Conservation (phyloP, 169 alveolate species). For the Besnoitia besnoiti region DNA sequence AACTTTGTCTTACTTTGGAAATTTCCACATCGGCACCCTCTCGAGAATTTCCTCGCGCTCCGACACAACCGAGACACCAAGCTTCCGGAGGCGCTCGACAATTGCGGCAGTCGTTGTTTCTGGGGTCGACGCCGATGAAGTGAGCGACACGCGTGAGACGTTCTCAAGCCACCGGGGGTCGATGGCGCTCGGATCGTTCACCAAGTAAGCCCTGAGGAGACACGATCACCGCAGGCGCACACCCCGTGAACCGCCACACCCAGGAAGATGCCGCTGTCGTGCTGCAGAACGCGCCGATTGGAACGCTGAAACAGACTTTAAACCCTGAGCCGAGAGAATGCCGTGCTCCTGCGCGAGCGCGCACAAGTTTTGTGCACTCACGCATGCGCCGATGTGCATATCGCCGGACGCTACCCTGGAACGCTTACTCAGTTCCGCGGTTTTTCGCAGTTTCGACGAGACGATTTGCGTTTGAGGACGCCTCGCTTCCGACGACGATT, state of each 20-base stretch:
- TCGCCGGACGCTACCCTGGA: too few species aligned
- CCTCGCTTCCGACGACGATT: slow-evolving; percentile 80
- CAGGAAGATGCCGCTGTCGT: too few species aligned
- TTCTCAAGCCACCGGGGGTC: slow-evolving; percentile 74
- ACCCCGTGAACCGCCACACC: not conserved
- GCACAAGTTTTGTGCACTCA: too few species aligned
- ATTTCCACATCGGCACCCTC: slow-evolving; percentile 82
- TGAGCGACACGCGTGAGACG: slow-evolving; percentile 75
- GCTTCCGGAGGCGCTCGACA: slow-evolving; percentile 8
- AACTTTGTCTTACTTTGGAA: slow-evolving; percentile 75
- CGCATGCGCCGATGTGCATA: too few species aligned
- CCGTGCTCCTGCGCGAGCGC: too few species aligned
- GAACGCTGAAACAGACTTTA: too few species aligned
- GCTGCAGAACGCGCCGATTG: too few species aligned
- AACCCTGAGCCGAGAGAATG: too few species aligned
- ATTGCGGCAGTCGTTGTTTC: slow-evolving; percentile 79
- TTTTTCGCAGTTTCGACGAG: slow-evolving; percentile 78
- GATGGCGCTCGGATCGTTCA: slow-evolving; percentile 74
- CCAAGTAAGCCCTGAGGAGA: slow-evolving; percentile 71
- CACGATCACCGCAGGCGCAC: not conserved
- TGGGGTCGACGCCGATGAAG: slow-evolving; percentile 87
- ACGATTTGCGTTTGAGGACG: slow-evolving; percentile 82
- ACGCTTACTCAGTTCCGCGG: slow-evolving; percentile 70
- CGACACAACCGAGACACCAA: slow-evolving; percentile 63
- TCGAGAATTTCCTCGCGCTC: slow-evolving; percentile 77